Conservation (phyloP, 2,329 filamentous ascomycete genomes). For the Periconia digitata region DNA sequence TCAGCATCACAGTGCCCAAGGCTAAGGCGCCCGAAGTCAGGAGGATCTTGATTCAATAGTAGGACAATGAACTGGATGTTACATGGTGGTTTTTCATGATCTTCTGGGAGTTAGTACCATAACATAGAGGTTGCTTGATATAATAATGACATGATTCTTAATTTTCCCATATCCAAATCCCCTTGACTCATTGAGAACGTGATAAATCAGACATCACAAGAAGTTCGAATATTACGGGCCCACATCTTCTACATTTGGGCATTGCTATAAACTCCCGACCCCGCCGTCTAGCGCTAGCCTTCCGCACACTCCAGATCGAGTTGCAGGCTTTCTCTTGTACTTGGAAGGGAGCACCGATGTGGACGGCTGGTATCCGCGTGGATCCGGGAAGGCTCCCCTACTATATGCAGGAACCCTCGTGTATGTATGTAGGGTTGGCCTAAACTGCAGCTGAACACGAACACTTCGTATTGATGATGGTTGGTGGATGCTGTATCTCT, state of each 20-base stretch:
- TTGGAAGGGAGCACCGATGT: too few species aligned
- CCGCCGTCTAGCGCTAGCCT: too few species aligned
- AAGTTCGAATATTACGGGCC: too few species aligned
- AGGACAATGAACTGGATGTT: neutral
- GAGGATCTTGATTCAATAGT: slow-evolving; percentile 33
- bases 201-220: too few species aligned
- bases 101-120: neutral
- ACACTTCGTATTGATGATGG: neutral
- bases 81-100: neutral
- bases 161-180: too few species aligned
- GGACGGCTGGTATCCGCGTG: too few species aligned
- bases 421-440: neutral
- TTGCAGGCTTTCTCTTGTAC: too few species aligned
- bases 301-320: too few species aligned
- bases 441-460: neutral
- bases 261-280: too few species aligned
- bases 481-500: neutral
- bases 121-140: neutral
- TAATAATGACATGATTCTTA: neutral
- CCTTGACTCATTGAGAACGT: too few species aligned
- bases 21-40: slow-evolving; percentile 39
- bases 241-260: too few species aligned
- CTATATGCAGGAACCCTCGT: neutral
- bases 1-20: slow-evolving; percentile 68
- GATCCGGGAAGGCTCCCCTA: too few species aligned